Base-by-base conservation (phyloP, 495 filamentous ascomycete species). In the Penicillium psychrofluorescens region DNA sequence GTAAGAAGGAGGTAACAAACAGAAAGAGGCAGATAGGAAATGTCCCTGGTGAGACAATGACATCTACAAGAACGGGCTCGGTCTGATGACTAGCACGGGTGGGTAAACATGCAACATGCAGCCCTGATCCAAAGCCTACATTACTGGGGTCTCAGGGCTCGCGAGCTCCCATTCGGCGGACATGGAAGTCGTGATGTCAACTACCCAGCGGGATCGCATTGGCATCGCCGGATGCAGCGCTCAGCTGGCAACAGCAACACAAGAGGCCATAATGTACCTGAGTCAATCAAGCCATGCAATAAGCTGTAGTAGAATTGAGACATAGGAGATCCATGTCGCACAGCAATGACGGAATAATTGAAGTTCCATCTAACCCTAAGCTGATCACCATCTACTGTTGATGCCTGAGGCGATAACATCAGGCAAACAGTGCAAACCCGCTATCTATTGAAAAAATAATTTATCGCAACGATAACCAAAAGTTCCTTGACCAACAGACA, bases 351-450 rank as follows among this genome's bases (percentile, higher is more conserved):
- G 22, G 22, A 3, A 22, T 22, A 22, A 22, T 22, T 22, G 22
- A 22, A 22, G 22, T 6, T 22, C 22, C 22, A 22, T 4, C 22
- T 22, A 22, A 22, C 22, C 22, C 22, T 22, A 6, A 22, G 22
- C 22, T 22, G 22, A 22, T 3, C 22, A 22, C 4, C 4, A 22
- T 22, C 22, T 22, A 6, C 22, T 4, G 22, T 39, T 27, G n/a
- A 44, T 43, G 43, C 54, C 51, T 51, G 30, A 54, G 51, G 48
- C 51, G 11, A 12, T 11, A 55, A 44, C 5, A 32, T 8, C 14
- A 43, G 38, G 8, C 64, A 70, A 70, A 67, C 62, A 66, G 40
- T 51, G 53, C 58, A 70, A 66, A 68, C 53, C 49, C 31, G 43
- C 42, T 54, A 46, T 48, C 56, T 44, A 41, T 41, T 46, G 54